Conservation (phyloP, 176 grass and related monocot genomes). For the Luzula sylvatica region DNA sequence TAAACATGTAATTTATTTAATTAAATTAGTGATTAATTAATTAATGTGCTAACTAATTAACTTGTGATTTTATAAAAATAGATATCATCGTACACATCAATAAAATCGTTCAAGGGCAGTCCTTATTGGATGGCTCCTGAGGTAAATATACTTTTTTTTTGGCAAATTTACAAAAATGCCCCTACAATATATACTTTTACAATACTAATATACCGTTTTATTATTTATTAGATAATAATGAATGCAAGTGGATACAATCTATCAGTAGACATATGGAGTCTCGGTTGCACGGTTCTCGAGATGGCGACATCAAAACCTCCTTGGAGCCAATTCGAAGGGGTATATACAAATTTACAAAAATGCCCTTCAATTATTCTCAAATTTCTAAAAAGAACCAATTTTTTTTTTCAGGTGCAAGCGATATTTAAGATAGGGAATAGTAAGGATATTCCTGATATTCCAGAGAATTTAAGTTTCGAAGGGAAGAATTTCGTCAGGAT, state of each 20-base stretch:
- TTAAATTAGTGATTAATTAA: constrained; percentile 5
- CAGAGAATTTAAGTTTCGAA: constrained; percentile 59
- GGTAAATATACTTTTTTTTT: constrained; percentile 24
- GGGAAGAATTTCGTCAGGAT: constrained; percentile 70
- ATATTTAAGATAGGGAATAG: constrained; percentile 99
- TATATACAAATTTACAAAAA: constrained; percentile 6
- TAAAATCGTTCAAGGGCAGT: constrained; percentile 89
- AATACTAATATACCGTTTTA: background rate
- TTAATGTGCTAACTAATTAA: constrained; percentile 10
- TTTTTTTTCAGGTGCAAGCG: constrained; percentile 58
- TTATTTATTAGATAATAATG: constrained; percentile 74
- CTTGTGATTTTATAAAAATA: too few species aligned
- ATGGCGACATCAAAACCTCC: constrained; percentile 94
- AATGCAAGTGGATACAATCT: constrained; percentile 91
- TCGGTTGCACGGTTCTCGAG: constrained; percentile 95
- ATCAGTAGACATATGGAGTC: constrained; percentile 99
- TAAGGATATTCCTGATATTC: constrained; percentile 95
- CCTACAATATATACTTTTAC: constrained; percentile 11
- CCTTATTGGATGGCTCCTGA: constrained; percentile 99
- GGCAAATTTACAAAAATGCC: background rate
- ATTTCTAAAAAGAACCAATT: too few species aligned
- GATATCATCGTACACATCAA: constrained; percentile 80
- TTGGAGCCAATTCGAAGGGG: constrained; percentile 96
- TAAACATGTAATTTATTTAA: constrained; percentile 65
- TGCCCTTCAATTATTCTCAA: too few species aligned